Evolutionary conservation across 768 basidiomycete genomes (phyloP).

Genomic region (Leccinum longicurvipes): DNA sequence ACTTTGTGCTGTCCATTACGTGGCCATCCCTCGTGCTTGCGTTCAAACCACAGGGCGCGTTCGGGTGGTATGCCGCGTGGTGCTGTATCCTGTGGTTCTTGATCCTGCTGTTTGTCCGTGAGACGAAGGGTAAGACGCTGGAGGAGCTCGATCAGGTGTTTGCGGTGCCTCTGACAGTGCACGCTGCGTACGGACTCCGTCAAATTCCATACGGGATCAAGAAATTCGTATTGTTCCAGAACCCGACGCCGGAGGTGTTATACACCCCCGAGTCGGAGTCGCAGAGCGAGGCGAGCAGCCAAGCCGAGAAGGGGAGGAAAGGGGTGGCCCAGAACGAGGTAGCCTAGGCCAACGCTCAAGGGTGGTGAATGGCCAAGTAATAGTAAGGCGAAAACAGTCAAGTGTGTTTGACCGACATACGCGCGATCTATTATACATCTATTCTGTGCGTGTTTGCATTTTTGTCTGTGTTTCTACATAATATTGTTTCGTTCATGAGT

Average conservation of each 20-base stretch:
- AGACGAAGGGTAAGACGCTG: constrained; percentile 65
- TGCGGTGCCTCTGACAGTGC: constrained; percentile 47
- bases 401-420: not conserved
- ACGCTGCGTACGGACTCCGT: constrained; percentile 59
- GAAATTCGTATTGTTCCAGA: constrained; percentile 42
- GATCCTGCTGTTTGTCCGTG: constrained; percentile 62
- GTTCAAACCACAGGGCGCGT: constrained; percentile 68
- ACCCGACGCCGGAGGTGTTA: constrained; percentile 29
- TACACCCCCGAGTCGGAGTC: constrained; percentile 46
- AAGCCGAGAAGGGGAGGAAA: constrained; percentile 1
- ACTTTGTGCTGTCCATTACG: constrained; percentile 63
- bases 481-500: not conserved
- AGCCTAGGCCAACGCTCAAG: not conserved
- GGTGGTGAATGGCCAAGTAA: not conserved
- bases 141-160: constrained; percentile 56
- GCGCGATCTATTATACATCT: not conserved
- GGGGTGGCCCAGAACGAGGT: not conserved
- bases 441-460: not conserved
- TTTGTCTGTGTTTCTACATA: not conserved
- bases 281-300: constrained; percentile 20
- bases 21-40: constrained; percentile 66
- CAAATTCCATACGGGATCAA: constrained; percentile 52
- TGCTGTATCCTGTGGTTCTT: constrained; percentile 50
- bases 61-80: constrained; percentile 72
- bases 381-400: not conserved